Evolutionary conservation across 2,329 filamentous ascomycete species (phyloP), one percentile per base, ranked within the genome.

Genomic region (Ceratocystis alfenasii): DNA sequence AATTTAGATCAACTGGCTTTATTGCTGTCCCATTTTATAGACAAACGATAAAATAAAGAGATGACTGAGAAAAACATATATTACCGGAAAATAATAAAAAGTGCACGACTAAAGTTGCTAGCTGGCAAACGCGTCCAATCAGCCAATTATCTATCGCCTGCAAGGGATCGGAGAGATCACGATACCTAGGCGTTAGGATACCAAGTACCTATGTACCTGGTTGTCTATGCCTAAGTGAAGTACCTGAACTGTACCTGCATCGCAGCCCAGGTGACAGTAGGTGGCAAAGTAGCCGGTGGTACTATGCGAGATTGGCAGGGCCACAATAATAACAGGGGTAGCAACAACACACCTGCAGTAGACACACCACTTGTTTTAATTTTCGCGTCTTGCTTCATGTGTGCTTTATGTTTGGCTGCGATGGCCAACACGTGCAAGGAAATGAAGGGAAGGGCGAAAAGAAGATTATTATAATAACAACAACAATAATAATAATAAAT

Each of bases 281-380:
- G 63, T 62, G 61, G 65, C 48, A 41, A 63, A 66, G 65, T 63
- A 66, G 61, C 50, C 28, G 46, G 62, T 63, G 17, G 65, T 64
- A 64, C 60, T 62, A 66, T 66, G 61, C 65, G 61, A 66, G 65
- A 66, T 66, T 66, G 61, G 65, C 61, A 66, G 61, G 62, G 65
- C 50, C 41, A 48, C 46, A 59, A 60, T 44, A 61, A 41, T 46
- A 60, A 12, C 50, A 66, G 53, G 48, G 61, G 61, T n/a, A 20
- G 12, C 55, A 33, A 1, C 28, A 15, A 33, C 22, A 57, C 53
- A 12, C 53, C 53, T 30, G 20, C 53, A 30, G n/a, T 20, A 53
- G 20, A 28, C 48, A 53, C 48, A 28, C 48, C 28, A 53, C 5
- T 53, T 53, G 20, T 53, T 53, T 25, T 10, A 36, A n/a, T 59